Conservation (phyloP, 2,329 filamentous ascomycete genomes). For the Camillea tinctor region DNA sequence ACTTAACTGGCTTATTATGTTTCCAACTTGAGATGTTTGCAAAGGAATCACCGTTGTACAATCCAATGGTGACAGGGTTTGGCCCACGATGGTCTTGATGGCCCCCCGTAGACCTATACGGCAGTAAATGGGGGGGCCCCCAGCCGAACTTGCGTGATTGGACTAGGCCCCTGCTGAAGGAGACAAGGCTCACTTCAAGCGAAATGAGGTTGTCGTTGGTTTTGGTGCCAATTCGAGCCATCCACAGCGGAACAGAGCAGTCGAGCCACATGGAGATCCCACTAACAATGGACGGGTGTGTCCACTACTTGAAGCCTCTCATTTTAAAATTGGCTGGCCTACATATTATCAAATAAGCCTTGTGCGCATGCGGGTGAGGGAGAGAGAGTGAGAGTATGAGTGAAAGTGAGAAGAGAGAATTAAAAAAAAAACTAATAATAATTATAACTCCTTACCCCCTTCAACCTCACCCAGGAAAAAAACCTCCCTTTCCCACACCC, state of each 20-base stretch:
- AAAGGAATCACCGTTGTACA: slow-evolving; percentile 16
- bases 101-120: slow-evolving; percentile 11
- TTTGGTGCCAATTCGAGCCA: slow-evolving; percentile 8
- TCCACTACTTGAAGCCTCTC: slow-evolving; percentile 23
- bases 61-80: slow-evolving; percentile 12
- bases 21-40: slow-evolving; percentile 16
- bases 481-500: slow-evolving; percentile 10
- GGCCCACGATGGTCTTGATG: slow-evolving; percentile 1
- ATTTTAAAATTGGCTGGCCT: slow-evolving; percentile 31
- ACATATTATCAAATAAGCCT: slow-evolving; percentile 23
- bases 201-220: slow-evolving; percentile 25
- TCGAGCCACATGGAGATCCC: not conserved
- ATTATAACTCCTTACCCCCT: not conserved
- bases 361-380: not conserved
- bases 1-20: not conserved
- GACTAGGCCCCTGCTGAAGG: slow-evolving; percentile 18
- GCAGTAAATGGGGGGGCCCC: slow-evolving; percentile 8
- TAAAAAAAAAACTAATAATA: not conserved
- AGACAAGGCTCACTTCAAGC: slow-evolving; percentile 27
- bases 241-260: not conserved
- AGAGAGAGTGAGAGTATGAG: not conserved
- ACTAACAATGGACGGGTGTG: slow-evolving; percentile 3
- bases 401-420: not conserved
- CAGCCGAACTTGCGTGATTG: slow-evolving; percentile 20
- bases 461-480: not conserved